These are phyloP conservation scores for Arabis alpina DNA, from an alignment of 345 rosid genomes.

Conservation along the genomic window DNA sequence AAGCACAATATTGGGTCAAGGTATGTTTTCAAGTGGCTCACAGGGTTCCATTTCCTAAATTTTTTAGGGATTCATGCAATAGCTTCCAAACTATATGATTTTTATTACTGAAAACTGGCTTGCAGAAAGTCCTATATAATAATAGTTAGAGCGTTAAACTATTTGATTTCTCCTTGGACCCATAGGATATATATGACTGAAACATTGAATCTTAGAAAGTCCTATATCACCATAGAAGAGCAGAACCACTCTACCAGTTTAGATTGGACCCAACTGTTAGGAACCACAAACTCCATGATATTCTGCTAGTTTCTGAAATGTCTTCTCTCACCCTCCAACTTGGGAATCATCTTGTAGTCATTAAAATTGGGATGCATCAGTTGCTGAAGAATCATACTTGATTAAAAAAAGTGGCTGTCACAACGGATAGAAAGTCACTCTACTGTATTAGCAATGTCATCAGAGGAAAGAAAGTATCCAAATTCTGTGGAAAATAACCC, in stretches of 20 bases:
- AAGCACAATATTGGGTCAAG: constrained; percentile 99
- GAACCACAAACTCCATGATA: background rate
- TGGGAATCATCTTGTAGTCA: constrained; percentile 2
- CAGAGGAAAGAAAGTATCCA: background rate
- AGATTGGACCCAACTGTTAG: background rate
- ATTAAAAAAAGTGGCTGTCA: background rate
- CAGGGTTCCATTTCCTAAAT: background rate
- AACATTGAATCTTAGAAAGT: background rate
- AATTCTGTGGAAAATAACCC: background rate
- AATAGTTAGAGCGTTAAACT: background rate
- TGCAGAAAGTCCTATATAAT: background rate
- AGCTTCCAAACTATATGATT: background rate
- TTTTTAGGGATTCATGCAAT: constrained; percentile 4
- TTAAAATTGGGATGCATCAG: background rate
- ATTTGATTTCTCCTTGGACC: no score
- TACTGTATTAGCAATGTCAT: background rate
- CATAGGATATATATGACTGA: background rate
- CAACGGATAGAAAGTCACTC: constrained; percentile 6
- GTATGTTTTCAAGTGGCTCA: constrained; percentile 42
- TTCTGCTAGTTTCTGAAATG: background rate
- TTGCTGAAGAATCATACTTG: background rate
- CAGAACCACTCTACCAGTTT: background rate
- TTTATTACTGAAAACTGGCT: background rate
- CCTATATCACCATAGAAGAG: constrained; percentile 7
- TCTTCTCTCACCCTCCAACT: constrained; percentile 7